Percentiles rank a stretch among this genome's conserved stretches.
phyloP scores from a whole-genome alignment of 2,329 filamentous ascomycete species.

The Penicillium sp. region DNA sequence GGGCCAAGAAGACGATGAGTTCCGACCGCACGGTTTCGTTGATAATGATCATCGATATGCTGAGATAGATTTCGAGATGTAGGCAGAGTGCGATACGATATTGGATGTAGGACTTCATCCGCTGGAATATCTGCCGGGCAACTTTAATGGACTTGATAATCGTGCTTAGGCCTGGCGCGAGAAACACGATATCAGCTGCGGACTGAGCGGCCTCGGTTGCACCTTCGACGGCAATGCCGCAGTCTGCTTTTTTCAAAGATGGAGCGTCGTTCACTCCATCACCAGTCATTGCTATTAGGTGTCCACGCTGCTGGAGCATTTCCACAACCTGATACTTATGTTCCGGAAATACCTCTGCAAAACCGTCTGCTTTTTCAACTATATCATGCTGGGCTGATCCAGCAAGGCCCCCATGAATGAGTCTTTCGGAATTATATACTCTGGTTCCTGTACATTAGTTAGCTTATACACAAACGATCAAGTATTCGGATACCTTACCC shows the following conservation, averaged over 20 bases:
- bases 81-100: constrained; percentile 74
- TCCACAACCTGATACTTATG: constrained; percentile 76
- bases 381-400: constrained; percentile 74
- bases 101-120: constrained; percentile 75
- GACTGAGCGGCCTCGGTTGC: constrained; percentile 72
- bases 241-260: constrained; percentile 72
- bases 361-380: constrained; percentile 71
- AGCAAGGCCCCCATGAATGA: constrained; percentile 72
- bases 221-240: constrained; percentile 71
- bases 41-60: constrained; percentile 76
- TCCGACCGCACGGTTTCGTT: constrained; percentile 72
- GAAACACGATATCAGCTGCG: constrained; percentile 72
- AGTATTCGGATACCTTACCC: constrained; percentile 45
- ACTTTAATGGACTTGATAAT: constrained; percentile 74
- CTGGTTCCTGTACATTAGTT: constrained; percentile 47
- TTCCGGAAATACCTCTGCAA: constrained; percentile 72
- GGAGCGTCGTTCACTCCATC: constrained; percentile 74
- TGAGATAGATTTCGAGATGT: constrained; percentile 73
- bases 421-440: constrained; percentile 76
- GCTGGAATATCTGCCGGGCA: constrained; percentile 72
- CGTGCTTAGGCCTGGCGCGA: constrained; percentile 68
- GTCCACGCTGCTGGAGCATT: constrained; percentile 71
- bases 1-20: constrained; percentile 74
- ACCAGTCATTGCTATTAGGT: constrained; percentile 73
- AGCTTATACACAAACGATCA: too few relatives aligned